Evolutionary conservation across 2,329 filamentous ascomycete genomes (phyloP).

Genomic region (Ophiostoma montium): DNA sequence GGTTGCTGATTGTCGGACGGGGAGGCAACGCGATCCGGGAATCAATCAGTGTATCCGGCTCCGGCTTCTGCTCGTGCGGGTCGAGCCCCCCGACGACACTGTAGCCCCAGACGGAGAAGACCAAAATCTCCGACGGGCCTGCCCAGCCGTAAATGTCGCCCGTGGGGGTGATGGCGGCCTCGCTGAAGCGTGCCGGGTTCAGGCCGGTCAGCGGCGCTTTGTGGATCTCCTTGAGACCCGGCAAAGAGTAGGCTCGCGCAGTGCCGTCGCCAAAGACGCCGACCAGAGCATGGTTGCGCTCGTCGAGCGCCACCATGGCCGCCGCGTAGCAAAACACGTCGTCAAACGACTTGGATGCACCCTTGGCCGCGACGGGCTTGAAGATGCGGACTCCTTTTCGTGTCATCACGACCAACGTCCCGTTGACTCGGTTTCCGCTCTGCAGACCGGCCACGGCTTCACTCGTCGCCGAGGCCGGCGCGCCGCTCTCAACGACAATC

Average conservation of each 20-base stretch:
- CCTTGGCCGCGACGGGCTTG: conserved; percentile 70
- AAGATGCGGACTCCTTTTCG: conserved; percentile 75
- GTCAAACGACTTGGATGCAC: conserved; percentile 85
- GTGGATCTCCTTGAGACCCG: conserved; percentile 72
- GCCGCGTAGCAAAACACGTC: conserved; percentile 71
- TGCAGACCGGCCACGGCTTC: conserved; percentile 61
- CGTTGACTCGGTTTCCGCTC: conserved; percentile 61
- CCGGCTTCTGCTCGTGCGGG: conserved; percentile 41
- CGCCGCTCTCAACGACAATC: conserved; percentile 65
- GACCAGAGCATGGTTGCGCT: conserved; percentile 65
- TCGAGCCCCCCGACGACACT: conserved; percentile 43
- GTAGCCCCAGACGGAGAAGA: conserved; percentile 70
- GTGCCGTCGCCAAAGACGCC: conserved; percentile 74
- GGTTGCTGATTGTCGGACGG: conserved; percentile 81
- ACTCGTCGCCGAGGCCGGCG: conserved; percentile 61
- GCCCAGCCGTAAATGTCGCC: conserved; percentile 82
- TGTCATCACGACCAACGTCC: conserved; percentile 57
- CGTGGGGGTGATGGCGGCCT: conserved; percentile 56
- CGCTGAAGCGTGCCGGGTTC: conserved; percentile 57
- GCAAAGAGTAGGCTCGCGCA: conserved; percentile 72
- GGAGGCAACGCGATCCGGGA: conserved; percentile 58
- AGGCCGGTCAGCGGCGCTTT: conserved; percentile 52
- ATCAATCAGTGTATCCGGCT: conserved; percentile 72
- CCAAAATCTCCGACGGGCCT: conserved; percentile 69
- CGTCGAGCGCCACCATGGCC: conserved; percentile 57